Base-by-base conservation (phyloP, 1,139 yeast species). In the Pichia sp. region DNA sequence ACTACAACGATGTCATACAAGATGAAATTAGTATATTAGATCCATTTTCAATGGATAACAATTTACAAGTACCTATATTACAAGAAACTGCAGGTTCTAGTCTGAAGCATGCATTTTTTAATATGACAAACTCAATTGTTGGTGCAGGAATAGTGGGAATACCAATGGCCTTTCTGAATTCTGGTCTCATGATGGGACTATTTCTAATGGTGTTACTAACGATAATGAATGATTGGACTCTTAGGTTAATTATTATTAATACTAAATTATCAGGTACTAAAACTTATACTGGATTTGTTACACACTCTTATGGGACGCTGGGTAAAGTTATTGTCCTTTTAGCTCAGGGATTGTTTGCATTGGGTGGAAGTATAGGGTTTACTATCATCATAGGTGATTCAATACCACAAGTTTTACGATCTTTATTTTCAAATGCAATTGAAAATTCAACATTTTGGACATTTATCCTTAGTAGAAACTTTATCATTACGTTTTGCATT, bases 91-190 rank as follows among this genome's bases (percentile, higher is more conserved):
- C 42, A 8, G 51, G 53, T 40, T 74, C 73, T n/a, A 75, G 70
- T 53, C 74, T 89, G 76, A 76, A 76, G 53, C 85, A 86, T 89
- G 97, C 97, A 10, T 89, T 90, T 61, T 86, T 90, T 95, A 90
- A 90, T 66, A 89, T 90, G 96, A 95, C 97, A 28, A 90, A 90
- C 66, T 84, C 87, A 18, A 90, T 89, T 51, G 72, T 90, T 11
- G 97, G 97, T 0, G 97, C 97, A 0, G 97, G 97, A 2, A 87
- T 92, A 45, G 88, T 90, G 41, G 96, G 97, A 1, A 95, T 89
- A 58, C 95, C 97, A 1, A 86, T 83, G 60, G 97, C 97, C 0
- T 81, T 90, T 58, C 72, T 76, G 47, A 86, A 88, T 59, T 76
- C 87, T 33, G 97, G 97, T 0, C 66, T 90, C 2, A 56, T 83